Evolutionary conservation across 768 basidiomycete genomes (phyloP).

Genomic region (Lactifluus subvellereus): DNA sequence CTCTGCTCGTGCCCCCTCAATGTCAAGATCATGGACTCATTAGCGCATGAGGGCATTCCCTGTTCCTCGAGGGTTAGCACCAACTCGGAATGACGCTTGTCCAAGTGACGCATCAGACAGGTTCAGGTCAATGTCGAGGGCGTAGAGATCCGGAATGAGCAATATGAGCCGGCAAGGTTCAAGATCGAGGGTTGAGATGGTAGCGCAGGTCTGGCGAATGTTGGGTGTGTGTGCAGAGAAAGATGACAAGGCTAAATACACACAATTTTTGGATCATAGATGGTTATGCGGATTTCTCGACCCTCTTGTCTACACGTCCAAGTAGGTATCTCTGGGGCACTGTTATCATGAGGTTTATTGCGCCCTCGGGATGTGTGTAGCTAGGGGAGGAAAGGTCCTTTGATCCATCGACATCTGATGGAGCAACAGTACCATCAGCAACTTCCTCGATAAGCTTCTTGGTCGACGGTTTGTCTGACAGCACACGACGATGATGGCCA

Average conservation of each 20-base stretch:
- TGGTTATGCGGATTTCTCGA: constrained; percentile 41
- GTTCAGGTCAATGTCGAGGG: constrained; percentile 54
- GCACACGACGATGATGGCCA: constrained; percentile 24
- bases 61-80: constrained; percentile 22
- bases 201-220: constrained; percentile 39
- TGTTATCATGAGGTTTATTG: neutral
- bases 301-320: constrained; percentile 52
- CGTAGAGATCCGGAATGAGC: constrained; percentile 41
- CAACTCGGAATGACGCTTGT: constrained; percentile 22
- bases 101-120: constrained; percentile 51
- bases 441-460: constrained; percentile 48
- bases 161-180: constrained; percentile 56
- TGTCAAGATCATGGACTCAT: constrained; percentile 50
- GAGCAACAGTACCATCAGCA: neutral
- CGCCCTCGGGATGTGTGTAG: neutral
- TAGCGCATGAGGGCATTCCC: constrained; percentile 46
- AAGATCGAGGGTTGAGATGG: constrained; percentile 55
- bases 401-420: constrained; percentile 39
- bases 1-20: constrained; percentile 58
- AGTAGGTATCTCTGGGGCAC: constrained; percentile 29
- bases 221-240: neutral
- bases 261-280: constrained; percentile 55
- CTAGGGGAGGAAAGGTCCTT: constrained; percentile 28
- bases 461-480: constrained; percentile 21
- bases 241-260: constrained; percentile 28